These are phyloP conservation scores for Tetrapisispora fleetii DNA, from an alignment of 805 yeast genomes.

Conservation along the genomic window DNA sequence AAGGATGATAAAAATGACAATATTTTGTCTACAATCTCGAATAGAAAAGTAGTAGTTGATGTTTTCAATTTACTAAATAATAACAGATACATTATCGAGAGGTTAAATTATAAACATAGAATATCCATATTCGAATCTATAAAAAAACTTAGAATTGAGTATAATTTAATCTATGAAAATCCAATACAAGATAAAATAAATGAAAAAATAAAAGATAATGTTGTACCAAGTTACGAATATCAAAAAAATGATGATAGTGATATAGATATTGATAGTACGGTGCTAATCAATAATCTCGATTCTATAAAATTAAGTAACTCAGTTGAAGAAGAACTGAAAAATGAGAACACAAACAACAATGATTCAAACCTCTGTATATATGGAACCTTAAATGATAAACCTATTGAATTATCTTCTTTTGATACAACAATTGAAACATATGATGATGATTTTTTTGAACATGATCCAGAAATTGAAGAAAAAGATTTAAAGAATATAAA, in stretches of 20 bases:
- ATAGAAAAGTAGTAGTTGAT: conserved; percentile 10
- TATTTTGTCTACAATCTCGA: background rate
- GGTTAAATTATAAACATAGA: conserved; percentile 5
- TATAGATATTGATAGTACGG: background rate
- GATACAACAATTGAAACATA: background rate
- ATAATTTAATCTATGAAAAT: conserved; percentile 7
- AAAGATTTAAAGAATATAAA: background rate
- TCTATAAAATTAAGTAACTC: background rate
- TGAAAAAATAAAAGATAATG: background rate
- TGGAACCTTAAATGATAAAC: conserved; percentile 1
- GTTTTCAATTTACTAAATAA: conserved; percentile 15
- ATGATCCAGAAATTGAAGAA: background rate
- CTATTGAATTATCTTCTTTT: background rate
- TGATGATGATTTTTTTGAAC: background rate
- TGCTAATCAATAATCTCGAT: background rate
- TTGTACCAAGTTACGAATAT: background rate
- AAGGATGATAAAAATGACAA: background rate
- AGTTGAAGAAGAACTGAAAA: background rate
- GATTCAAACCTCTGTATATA: background rate
- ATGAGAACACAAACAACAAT: background rate
- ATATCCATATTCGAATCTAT: conserved; percentile 14
- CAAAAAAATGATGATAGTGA: background rate
- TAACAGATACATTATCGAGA: conserved; percentile 8
- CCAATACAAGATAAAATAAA: conserved; percentile 2
- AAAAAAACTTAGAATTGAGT: conserved; percentile 10